Percentiles rank a stretch among this genome's conserved stretches.
phyloP scores from a whole-genome alignment of 768 basidiomycete genomes.

The Paxillus involutus region DNA sequence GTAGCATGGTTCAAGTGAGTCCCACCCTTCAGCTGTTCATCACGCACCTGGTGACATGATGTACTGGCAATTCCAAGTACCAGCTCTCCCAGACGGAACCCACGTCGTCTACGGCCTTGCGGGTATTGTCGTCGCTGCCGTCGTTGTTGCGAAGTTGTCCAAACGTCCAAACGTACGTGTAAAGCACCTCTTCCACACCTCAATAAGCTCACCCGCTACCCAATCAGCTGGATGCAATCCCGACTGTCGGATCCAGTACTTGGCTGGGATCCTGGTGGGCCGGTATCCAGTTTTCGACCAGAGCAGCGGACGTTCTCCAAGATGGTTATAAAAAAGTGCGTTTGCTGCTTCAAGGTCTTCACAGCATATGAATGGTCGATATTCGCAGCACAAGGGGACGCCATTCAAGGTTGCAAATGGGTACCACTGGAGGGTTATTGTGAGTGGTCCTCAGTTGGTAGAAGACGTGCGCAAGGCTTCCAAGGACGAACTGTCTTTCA shows the following conservation, averaged over 20 bases:
- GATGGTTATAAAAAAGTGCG: constrained; percentile 32
- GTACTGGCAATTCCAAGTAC: background rate
- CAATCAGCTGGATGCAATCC: constrained; percentile 24
- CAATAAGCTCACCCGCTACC: no score
- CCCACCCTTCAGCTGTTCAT: no score
- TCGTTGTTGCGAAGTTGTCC: background rate
- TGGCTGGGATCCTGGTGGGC: constrained; percentile 29
- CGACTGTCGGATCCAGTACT: constrained; percentile 26
- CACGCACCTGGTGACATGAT: no score
- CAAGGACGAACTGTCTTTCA: constrained; percentile 37
- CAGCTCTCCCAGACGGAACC: background rate
- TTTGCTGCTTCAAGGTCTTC: background rate
- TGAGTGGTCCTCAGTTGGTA: constrained; percentile 29
- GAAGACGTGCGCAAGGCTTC: constrained; percentile 42
- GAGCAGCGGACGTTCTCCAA: constrained; percentile 23
- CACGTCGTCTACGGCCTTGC: background rate
- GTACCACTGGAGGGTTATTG: constrained; percentile 40
- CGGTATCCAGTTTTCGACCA: constrained; percentile 13
- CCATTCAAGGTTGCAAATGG: constrained; percentile 30
- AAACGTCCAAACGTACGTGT: background rate
- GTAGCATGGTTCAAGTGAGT: no score
- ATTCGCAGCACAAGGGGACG: constrained; percentile 23
- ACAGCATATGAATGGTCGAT: background rate
- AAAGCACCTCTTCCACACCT: background rate
- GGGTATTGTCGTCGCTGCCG: background rate